A percentile compares a stretch with the other conserved stretches of the same genome.
Conservation (phyloP, 2,329 filamentous ascomycete species). For the Pestalotiopsis sp. region DNA sequence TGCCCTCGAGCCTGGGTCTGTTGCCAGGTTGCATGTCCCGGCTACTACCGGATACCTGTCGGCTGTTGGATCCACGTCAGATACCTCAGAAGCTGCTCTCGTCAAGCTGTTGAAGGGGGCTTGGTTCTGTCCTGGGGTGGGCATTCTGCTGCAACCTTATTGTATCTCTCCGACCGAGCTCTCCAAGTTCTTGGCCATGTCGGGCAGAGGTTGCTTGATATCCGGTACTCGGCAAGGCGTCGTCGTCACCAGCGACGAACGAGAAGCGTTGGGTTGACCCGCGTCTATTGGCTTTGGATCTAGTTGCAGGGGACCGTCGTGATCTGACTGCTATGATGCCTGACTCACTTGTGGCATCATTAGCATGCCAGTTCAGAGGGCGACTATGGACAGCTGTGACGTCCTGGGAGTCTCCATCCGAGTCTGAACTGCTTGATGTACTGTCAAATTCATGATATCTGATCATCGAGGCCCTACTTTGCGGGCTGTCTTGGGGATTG, state of each 20-base stretch:
- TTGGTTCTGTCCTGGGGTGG: neutral
- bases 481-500: neutral
- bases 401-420: neutral
- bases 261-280: constrained; percentile 10
- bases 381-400: neutral
- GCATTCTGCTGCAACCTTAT: neutral
- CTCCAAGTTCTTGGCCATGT: neutral
- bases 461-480: too few species aligned
- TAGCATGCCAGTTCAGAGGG: neutral
- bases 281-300: neutral
- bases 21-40: too few species aligned
- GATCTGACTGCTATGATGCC: neutral
- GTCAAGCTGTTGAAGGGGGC: neutral
- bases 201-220: neutral
- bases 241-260: constrained; percentile 10
- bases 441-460: neutral
- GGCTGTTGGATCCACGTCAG: neutral
- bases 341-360: neutral
- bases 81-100: neutral
- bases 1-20: too few species aligned
- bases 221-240: neutral
- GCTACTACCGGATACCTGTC: too few species aligned
- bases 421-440: neutral
- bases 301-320: neutral
- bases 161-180: neutral